Conservation (phyloP, 345 rosid genomes). For the Hirschfeldia incana region DNA sequence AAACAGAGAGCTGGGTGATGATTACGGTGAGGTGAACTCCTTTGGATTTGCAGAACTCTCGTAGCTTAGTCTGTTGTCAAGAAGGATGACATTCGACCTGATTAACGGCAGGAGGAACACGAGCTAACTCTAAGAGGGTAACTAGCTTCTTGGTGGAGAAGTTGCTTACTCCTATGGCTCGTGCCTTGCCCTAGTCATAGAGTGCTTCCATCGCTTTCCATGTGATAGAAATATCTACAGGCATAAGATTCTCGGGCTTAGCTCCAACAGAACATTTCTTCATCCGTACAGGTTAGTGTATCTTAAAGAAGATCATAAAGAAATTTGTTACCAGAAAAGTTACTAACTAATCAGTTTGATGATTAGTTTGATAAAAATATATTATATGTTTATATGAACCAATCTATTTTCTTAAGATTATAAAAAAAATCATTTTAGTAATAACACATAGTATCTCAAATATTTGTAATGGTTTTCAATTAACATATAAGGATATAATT, state of each 20-base stretch:
- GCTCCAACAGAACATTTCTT: constrained; percentile 62
- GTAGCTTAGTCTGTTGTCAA: constrained; percentile 72
- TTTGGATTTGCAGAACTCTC: constrained; percentile 66
- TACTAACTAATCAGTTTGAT: too few species aligned
- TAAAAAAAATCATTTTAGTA: too few species aligned
- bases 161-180: constrained; percentile 81
- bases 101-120: constrained; percentile 74
- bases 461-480: too few species aligned
- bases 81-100: constrained; percentile 91
- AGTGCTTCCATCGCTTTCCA: constrained; percentile 86
- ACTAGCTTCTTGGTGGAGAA: constrained; percentile 80
- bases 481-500: not conserved
- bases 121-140: constrained; percentile 62
- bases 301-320: constrained; percentile 42
- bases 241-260: constrained; percentile 53
- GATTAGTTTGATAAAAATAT: too few species aligned
- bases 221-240: constrained; percentile 64
- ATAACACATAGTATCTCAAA: too few species aligned
- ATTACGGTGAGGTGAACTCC: constrained; percentile 63
- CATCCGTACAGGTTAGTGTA: constrained; percentile 77
- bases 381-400: too few species aligned
- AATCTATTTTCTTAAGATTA: too few species aligned
- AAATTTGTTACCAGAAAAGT: constrained; percentile 7
- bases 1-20: not conserved
- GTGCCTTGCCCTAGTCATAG: constrained; percentile 67